Conservation (phyloP, 495 filamentous ascomycete genomes). For the Apodospora peruviana region DNA sequence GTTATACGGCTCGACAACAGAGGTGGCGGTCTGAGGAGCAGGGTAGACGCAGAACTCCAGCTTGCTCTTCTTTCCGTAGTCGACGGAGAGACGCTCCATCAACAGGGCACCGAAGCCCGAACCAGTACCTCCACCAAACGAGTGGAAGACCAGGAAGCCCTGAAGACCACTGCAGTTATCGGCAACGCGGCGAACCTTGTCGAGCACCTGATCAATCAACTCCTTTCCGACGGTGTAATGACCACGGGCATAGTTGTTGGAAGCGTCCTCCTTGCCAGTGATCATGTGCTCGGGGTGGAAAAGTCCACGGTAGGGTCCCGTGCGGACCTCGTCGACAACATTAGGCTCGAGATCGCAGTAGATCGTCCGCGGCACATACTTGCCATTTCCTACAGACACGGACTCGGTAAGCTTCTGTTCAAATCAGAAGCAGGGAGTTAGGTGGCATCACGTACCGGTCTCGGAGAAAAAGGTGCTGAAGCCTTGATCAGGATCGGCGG, state of each 20-base stretch:
- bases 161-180: constrained; percentile 97
- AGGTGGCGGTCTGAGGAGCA: constrained; percentile 90
- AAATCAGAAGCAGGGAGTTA: not conserved
- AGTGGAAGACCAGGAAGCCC: constrained; percentile 99
- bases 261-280: constrained; percentile 98
- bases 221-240: constrained; percentile 99
- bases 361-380: constrained; percentile 98
- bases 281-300: constrained; percentile 99
- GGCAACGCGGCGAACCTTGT: constrained; percentile 91
- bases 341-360: constrained; percentile 99
- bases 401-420: constrained; percentile 7
- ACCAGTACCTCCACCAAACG: constrained; percentile 97
- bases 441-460: constrained; percentile 66
- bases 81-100: constrained; percentile 95
- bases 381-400: constrained; percentile 72
- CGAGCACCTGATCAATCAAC: constrained; percentile 92
- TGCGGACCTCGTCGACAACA: constrained; percentile 98
- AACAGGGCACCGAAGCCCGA: constrained; percentile 97
- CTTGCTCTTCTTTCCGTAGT: constrained; percentile 99
- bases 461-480: constrained; percentile 99
- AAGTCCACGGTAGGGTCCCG: constrained; percentile 87
- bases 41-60: constrained; percentile 99
- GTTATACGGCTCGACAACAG: constrained; percentile 99
- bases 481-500: constrained; percentile 84
- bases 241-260: constrained; percentile 98